A percentile compares a stretch with the other conserved stretches of the same genome.
These are phyloP conservation scores for Populus nigra DNA, from an alignment of 345 rosid species.

Conservation along the genomic window DNA sequence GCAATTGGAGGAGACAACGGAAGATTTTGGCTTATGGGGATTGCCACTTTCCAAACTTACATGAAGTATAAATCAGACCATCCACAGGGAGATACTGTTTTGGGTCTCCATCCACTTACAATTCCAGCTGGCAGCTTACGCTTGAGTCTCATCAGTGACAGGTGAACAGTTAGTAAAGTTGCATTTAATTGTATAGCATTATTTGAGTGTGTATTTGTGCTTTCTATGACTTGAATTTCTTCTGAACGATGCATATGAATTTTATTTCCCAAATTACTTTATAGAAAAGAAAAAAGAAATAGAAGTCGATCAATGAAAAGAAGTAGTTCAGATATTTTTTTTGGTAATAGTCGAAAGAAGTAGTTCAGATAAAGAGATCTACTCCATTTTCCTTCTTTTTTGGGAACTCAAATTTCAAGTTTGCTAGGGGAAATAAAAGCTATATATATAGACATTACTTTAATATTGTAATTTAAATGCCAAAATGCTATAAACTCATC, in stretches of 20 bases:
- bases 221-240: not conserved
- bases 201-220: not conserved
- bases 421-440: not conserved
- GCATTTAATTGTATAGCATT: slow-evolving; percentile 8
- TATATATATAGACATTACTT: not conserved
- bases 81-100: slow-evolving; percentile 62
- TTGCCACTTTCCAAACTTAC: slow-evolving; percentile 80
- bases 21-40: slow-evolving; percentile 73
- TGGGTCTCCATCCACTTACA: slow-evolving; percentile 68
- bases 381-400: slow-evolving; percentile 5
- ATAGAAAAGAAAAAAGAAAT: not conserved
- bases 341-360: no score
- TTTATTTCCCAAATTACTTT: not conserved
- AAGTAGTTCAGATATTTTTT: no score
- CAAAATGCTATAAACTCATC: not conserved
- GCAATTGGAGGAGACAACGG: slow-evolving; percentile 47
- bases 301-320: not conserved
- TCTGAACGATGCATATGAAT: not conserved
- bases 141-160: slow-evolving; percentile 68
- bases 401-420: slow-evolving; percentile 11
- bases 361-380: not conserved
- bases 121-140: slow-evolving; percentile 68
- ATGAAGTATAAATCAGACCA: slow-evolving; percentile 66
- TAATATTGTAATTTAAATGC: not conserved
- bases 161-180: slow-evolving; percentile 47